Conservation (phyloP, 2,329 filamentous ascomycete species). For the Pyrenochaeta sp. region DNA sequence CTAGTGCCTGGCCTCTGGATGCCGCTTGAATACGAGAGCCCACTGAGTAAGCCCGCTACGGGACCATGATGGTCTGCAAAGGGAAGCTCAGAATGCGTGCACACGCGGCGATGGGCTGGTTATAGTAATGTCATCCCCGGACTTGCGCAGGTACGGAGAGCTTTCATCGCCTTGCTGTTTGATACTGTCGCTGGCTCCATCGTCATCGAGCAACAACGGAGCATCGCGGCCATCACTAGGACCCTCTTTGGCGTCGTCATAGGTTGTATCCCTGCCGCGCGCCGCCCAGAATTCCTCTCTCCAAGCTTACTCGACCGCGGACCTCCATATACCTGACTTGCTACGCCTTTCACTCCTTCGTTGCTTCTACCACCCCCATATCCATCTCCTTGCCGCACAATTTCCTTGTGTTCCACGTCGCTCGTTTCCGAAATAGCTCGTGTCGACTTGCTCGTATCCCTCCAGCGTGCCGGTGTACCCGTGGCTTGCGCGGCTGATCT, state of each 20-base stretch:
- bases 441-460: conserved; percentile 15
- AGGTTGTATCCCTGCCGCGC: conserved; percentile 17
- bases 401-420: conserved; percentile 25
- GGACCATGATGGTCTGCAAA: conserved; percentile 20
- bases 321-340: conserved; percentile 14
- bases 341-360: conserved; percentile 18
- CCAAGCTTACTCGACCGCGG: conserved; percentile 21
- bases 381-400: conserved; percentile 4
- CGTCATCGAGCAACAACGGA: neutral
- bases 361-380: neutral
- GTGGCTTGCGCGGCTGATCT: conserved; percentile 43
- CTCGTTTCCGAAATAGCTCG: conserved; percentile 27
- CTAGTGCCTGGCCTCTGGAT: conserved; percentile 21
- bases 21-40: conserved; percentile 24
- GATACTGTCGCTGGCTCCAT: neutral
- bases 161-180: neutral
- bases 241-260: conserved; percentile 14
- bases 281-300: conserved; percentile 24
- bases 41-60: conserved; percentile 26
- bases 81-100: conserved; percentile 14
- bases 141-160: neutral
- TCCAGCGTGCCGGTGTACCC: conserved; percentile 34
- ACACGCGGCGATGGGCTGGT: conserved; percentile 4
- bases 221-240: neutral
- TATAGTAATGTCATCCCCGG: neutral